These are phyloP conservation scores for Penicillium arizonense DNA, from an alignment of 495 filamentous ascomycete species.

Conservation along the genomic window DNA sequence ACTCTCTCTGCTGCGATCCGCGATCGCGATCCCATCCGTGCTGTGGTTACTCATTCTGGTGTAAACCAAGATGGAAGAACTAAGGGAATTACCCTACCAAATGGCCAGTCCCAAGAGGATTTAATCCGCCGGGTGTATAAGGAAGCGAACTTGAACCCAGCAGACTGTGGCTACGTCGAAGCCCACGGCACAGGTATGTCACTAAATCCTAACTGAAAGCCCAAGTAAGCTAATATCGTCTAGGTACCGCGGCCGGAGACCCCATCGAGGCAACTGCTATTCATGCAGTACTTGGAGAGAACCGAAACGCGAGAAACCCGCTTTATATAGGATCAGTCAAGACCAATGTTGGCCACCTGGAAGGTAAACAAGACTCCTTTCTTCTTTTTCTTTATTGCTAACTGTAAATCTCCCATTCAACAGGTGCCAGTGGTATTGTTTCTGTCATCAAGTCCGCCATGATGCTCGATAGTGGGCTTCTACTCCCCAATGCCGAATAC, in stretches of 20 bases:
- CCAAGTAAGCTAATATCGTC: too few relatives aligned
- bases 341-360: conserved; percentile 51
- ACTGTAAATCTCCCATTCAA: too few relatives aligned
- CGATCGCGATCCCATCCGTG: conserved; percentile 31
- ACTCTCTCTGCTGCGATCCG: conserved; percentile 27
- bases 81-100: conserved; percentile 22
- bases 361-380: conserved; percentile 23
- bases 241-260: conserved; percentile 39
- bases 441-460: conserved; percentile 58
- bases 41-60: conserved; percentile 34
- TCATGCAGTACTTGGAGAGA: conserved; percentile 38
- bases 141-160: conserved; percentile 12
- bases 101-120: conserved; percentile 18
- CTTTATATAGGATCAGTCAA: conserved; percentile 37
- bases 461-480: conserved; percentile 52
- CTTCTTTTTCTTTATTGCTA: too few relatives aligned
- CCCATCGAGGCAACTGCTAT: conserved; percentile 44
- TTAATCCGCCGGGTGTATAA: conserved; percentile 28
- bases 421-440: conserved; percentile 53
- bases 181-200: conserved; percentile 52
- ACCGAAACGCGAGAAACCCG: conserved; percentile 30
- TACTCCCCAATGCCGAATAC: conserved; percentile 37
- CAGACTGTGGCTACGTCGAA: conserved; percentile 29
- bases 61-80: conserved; percentile 45
- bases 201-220: too few relatives aligned